Percentiles rank a stretch among this genome's conserved stretches.
Conservation (phyloP, 2,329 filamentous ascomycete species). For the Lasiodiplodia theobromae region DNA sequence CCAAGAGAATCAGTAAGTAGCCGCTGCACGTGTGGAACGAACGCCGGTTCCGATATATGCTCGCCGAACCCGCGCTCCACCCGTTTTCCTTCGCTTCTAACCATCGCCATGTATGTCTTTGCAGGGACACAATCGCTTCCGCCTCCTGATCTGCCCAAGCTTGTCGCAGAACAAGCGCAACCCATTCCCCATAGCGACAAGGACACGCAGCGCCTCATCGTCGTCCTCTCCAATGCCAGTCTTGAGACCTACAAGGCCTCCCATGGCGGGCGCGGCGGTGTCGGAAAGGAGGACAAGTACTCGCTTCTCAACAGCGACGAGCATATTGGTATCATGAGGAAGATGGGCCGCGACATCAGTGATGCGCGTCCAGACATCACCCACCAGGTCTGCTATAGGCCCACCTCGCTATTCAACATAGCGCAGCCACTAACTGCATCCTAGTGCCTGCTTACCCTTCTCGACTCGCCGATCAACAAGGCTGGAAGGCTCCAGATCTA, state of each 20-base stretch:
- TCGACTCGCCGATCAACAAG: slow-evolving; percentile 99
- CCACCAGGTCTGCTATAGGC: slow-evolving; percentile 76
- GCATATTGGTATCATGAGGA: slow-evolving; percentile 98
- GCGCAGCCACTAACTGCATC: slow-evolving; percentile 25
- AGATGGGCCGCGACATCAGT: slow-evolving; percentile 99
- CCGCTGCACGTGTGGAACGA: background rate
- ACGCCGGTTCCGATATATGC: background rate
- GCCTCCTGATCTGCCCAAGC: slow-evolving; percentile 85
- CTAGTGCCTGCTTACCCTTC: slow-evolving; percentile 93
- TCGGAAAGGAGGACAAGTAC: slow-evolving; percentile 89
- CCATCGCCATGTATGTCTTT: slow-evolving; percentile 13
- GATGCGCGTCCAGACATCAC: slow-evolving; percentile 98
- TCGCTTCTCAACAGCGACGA: slow-evolving; percentile 98
- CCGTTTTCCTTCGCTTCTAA: slow-evolving; percentile 3
- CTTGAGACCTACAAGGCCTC: slow-evolving; percentile 97
- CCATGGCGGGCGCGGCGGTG: slow-evolving; percentile 69
- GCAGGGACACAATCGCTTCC: slow-evolving; percentile 85
- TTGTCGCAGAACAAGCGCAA: slow-evolving; percentile 90
- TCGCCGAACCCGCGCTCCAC: background rate
- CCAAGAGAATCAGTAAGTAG: slow-evolving; percentile 31
- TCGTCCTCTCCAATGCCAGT: slow-evolving; percentile 95
- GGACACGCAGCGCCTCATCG: slow-evolving; percentile 88
- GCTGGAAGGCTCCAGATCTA: slow-evolving; percentile 97
- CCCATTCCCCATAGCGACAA: slow-evolving; percentile 88
- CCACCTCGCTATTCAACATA: slow-evolving; percentile 33